Evolutionary conservation across 1,284 basidiomycete species (phyloP).

Genomic region (Ustilago esculenta): DNA sequence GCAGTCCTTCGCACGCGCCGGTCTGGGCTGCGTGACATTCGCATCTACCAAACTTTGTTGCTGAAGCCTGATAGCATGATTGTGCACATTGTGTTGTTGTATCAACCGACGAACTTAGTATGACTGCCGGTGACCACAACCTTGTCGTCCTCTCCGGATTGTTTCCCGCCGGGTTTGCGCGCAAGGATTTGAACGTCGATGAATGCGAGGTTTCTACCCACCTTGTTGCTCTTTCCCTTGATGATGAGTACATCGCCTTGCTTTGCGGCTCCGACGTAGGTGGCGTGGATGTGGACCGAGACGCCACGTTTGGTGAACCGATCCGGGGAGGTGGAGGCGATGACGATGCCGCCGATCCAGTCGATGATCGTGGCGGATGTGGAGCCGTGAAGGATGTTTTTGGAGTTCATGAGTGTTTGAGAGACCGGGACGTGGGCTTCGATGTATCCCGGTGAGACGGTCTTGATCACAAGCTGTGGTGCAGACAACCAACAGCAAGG

Average conservation of each 20-base stretch:
- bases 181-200: conserved; percentile 44
- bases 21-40: too few species aligned
- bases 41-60: too few species aligned
- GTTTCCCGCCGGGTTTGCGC: conserved; percentile 20
- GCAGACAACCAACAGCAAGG: too few species aligned
- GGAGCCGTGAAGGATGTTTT: conserved; percentile 52
- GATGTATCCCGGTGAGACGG: conserved; percentile 25
- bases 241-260: conserved; percentile 48
- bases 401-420: conserved; percentile 43
- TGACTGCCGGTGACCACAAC: conserved; percentile 38
- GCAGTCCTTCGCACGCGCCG: too few species aligned
- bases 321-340: conserved; percentile 38
- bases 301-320: conserved; percentile 44
- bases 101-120: conserved; percentile 45
- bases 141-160: conserved; percentile 28
- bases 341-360: conserved; percentile 53
- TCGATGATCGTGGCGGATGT: conserved; percentile 54
- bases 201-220: conserved; percentile 51
- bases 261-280: conserved; percentile 47
- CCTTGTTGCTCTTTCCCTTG: conserved; percentile 41
- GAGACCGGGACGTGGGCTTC: conserved; percentile 44
- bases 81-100: neutral
- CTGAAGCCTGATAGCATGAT: too few species aligned
- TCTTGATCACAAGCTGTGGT: conserved; percentile 29
- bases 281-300: conserved; percentile 51